Conservation (phyloP, 73 alveolate species). For the Tetrahymena borealis region DNA sequence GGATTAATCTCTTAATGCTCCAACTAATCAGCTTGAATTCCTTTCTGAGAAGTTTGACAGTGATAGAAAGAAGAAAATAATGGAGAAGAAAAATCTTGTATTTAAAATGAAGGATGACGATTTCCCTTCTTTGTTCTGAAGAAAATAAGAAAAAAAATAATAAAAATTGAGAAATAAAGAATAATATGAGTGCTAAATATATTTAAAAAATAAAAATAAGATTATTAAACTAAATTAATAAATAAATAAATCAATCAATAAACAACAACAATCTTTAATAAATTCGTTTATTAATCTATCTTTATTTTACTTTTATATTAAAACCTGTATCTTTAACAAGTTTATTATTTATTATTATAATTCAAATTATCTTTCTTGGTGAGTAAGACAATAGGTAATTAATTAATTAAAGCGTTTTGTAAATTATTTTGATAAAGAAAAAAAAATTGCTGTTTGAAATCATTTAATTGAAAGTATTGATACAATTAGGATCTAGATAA, state of each 20-base stretch:
- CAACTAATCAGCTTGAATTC: neutral
- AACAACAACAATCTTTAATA: too few species aligned
- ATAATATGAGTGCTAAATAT: neutral
- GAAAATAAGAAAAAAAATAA: neutral
- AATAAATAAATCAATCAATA: too few species aligned
- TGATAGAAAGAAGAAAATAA: neutral
- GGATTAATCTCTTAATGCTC: neutral
- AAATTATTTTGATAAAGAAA: too few species aligned
- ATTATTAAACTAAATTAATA: neutral
- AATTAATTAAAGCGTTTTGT: too few species aligned
- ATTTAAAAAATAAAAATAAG: neutral
- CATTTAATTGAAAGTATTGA: too few species aligned
- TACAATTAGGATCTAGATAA: neutral
- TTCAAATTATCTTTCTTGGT: too few species aligned
- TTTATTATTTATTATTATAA: too few species aligned
- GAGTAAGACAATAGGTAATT: too few species aligned
- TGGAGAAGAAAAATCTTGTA: neutral
- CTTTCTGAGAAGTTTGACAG: neutral
- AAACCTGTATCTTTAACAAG: too few species aligned
- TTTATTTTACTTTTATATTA: too few species aligned
- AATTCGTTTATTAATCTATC: too few species aligned
- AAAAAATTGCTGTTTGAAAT: too few species aligned
- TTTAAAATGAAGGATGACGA: neutral
- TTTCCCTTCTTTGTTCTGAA: neutral
- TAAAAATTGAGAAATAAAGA: neutral